Evolutionary conservation across 148 eudicot genomes (phyloP), one percentile per base, ranked within the genome.

Genomic region (Rhododendron henanense): DNA sequence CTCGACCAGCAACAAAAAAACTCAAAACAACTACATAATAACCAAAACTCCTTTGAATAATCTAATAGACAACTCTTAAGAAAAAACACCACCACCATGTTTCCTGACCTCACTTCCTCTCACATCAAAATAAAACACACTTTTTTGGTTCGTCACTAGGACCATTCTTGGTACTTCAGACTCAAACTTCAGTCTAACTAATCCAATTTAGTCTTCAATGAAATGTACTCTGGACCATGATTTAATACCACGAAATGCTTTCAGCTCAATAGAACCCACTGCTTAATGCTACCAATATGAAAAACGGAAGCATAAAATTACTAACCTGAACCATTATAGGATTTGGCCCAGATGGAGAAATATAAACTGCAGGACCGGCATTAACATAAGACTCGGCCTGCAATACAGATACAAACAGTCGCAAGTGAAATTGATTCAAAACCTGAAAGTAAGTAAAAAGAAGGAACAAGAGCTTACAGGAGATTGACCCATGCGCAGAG

Each of bases 251-350:
- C 31, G 16, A 31, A 83, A 83, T 25, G 57, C 6, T 67, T 31
- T 50, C 51, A 31, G 41, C 28, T 37, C 48, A 8, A 50, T 71
- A 73, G 7, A 15, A 84, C 59, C 23, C 33, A 65, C 4, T 18
- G 19, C 5, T 50, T 10, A 83, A 45, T 15, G 37, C 78, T 18
- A 69, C 4, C 65, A 83, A 71, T 9, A 37, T 19, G 21, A 18
- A 78, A 78, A 25, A 19, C 0, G 21, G n/a, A 82, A 0, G 51
- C 65, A 19, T 10, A 78, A 71, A 53, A 57, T 51, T 61, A 61
- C 35, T 44, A 89, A 97, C 99, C 99, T 97, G 99, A 65, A 93
- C 99, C 99, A 97, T 97, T 69, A 97, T 87, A 77, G 98, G 99
- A 90, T 95, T 95, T 16, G 99, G 99, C 81, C 98, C 98, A 0